phyloP scores from a whole-genome alignment of 148 eudicot species.

The Arctostaphylos glauca region DNA sequence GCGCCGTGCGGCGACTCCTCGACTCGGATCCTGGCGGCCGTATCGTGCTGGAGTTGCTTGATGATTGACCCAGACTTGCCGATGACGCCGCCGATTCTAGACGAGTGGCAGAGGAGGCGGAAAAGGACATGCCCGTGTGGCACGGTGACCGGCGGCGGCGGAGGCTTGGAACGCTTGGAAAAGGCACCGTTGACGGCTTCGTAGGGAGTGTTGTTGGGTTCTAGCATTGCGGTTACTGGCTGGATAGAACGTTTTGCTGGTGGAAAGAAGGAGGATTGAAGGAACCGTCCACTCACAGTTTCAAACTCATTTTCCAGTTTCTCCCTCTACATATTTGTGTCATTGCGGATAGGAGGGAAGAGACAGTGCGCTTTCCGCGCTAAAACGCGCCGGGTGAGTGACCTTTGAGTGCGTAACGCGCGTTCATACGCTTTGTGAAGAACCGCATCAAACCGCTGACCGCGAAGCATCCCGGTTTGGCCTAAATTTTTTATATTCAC shows the following conservation, averaged over 20 bases:
- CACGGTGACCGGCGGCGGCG: constrained; percentile 23
- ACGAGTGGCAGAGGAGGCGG: constrained; percentile 64
- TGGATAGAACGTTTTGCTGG: constrained; percentile 14
- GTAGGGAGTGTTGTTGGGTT: constrained; percentile 11
- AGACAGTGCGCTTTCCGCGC: background rate
- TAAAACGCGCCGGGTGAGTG: background rate
- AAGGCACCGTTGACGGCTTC: constrained; percentile 16
- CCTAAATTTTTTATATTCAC: no score
- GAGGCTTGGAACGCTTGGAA: constrained; percentile 21
- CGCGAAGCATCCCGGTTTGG: background rate
- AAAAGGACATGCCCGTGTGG: constrained; percentile 45
- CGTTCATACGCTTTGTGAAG: background rate
- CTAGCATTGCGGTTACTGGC: constrained; percentile 14
- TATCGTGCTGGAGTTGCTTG: constrained; percentile 50
- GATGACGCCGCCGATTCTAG: constrained; percentile 64
- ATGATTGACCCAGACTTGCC: constrained; percentile 69
- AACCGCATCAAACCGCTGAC: background rate
- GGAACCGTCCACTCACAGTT: constrained; percentile 8
- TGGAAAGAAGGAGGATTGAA: constrained; percentile 14
- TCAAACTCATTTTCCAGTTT: background rate
- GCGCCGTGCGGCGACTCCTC: constrained; percentile 35
- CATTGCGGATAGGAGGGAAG: background rate
- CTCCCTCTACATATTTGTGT: background rate
- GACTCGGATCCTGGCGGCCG: constrained; percentile 54
- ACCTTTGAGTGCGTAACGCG: no score